These are phyloP conservation scores for Diplodia seriata DNA, from an alignment of 2,329 filamentous ascomycete genomes.

Conservation along the genomic window DNA sequence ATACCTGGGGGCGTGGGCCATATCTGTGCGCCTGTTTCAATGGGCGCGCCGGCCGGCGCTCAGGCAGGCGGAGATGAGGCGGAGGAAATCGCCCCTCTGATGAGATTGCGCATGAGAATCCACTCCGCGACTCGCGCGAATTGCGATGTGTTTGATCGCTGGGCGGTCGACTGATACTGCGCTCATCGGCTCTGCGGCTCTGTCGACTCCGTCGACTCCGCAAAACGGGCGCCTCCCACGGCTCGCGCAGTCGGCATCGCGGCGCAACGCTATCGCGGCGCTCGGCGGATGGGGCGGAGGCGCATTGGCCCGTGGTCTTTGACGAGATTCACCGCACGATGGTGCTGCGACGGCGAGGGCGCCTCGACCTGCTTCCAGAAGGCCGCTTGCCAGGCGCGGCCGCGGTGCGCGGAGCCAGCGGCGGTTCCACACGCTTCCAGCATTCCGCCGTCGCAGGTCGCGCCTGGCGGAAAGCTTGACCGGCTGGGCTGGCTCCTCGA, in stretches of 20 bases:
- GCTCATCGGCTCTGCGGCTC: constrained; percentile 18
- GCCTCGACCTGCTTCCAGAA: constrained; percentile 16
- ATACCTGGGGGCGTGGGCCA: constrained; percentile 22
- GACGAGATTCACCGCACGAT: constrained; percentile 22
- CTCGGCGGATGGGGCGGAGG: constrained; percentile 15
- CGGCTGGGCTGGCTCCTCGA: constrained; percentile 5
- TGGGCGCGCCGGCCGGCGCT: constrained; percentile 11
- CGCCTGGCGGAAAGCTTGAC: constrained; percentile 24
- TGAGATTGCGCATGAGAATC: constrained; percentile 26
- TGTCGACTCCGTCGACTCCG: constrained; percentile 23
- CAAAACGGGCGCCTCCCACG: constrained; percentile 8
- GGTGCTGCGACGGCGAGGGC: constrained; percentile 4
- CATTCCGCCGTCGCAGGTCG: constrained; percentile 23
- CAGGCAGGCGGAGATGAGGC: constrained; percentile 24
- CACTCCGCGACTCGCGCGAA: constrained; percentile 23
- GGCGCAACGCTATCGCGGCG: constrained; percentile 3
- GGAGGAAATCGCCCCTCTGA: constrained; percentile 26
- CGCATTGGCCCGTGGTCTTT: constrained; percentile 7
- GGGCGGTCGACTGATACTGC: constrained; percentile 25
- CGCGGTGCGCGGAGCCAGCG: not conserved
- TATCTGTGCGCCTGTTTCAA: constrained; percentile 21
- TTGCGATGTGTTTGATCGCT: constrained; percentile 29
- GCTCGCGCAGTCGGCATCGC: constrained; percentile 1
- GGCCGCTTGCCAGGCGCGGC: constrained; percentile 15
- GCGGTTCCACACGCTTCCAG: constrained; percentile 20